A percentile compares a stretch with the other conserved stretches of the same genome.
Evolutionary conservation across 2,329 filamentous ascomycete species (phyloP).

Genomic region (Stagonosporopsis vannaccii): DNA sequence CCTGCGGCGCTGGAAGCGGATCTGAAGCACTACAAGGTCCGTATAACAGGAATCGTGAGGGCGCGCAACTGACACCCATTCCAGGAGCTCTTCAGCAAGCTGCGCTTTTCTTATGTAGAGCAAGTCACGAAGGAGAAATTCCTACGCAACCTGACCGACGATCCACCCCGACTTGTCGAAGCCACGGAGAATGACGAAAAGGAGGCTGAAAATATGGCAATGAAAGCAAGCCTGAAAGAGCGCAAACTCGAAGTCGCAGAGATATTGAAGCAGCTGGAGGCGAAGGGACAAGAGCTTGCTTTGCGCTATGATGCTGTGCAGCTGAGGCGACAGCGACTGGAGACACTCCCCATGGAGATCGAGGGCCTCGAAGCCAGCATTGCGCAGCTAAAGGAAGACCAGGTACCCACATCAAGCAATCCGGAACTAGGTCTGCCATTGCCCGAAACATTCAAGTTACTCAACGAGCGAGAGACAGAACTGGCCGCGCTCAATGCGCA

Average conservation of each 20-base stretch:
- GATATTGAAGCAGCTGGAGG: constrained; percentile 76
- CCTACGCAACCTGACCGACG: constrained; percentile 87
- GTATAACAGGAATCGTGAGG: not conserved
- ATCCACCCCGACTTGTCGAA: constrained; percentile 85
- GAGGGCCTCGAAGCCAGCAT: constrained; percentile 60
- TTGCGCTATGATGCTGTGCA: constrained; percentile 64
- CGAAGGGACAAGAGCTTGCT: constrained; percentile 65
- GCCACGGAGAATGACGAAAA: constrained; percentile 73
- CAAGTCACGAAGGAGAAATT: constrained; percentile 99
- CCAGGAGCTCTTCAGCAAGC: constrained; percentile 90
- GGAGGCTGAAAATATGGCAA: constrained; percentile 66
- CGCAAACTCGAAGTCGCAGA: constrained; percentile 80
- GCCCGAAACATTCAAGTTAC: constrained; percentile 51
- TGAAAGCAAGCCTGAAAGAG: constrained; percentile 78
- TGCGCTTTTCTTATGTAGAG: constrained; percentile 96
- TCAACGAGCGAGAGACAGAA: constrained; percentile 52
- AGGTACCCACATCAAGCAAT: constrained; percentile 45
- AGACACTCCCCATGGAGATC: constrained; percentile 61
- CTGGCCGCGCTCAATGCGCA: constrained; percentile 52
- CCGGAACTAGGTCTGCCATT: constrained; percentile 55
- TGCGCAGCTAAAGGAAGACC: constrained; percentile 52
- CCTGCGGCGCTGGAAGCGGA: constrained; percentile 81
- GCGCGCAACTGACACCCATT: constrained; percentile 11
- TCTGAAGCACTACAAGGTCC: constrained; percentile 81
- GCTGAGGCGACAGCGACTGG: constrained; percentile 60